Evolutionary conservation across 176 grass and related monocot genomes (phyloP), one percentile per base, ranked within the genome.

Genomic region (Avena atlantica): DNA sequence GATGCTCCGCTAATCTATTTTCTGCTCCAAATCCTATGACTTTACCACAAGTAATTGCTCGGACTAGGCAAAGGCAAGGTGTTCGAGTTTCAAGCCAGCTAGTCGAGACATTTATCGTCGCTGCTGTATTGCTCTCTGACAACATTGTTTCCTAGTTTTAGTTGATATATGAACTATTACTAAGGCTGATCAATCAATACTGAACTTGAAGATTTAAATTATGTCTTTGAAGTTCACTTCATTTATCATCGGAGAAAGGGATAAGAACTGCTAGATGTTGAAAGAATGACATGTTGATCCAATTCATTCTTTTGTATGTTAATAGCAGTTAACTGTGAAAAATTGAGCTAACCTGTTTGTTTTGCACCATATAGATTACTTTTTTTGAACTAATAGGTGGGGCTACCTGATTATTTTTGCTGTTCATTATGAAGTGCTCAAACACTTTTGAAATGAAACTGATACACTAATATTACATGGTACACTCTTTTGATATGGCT

Each of bases 401-500:
- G 3, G 31, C 19, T 15, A 16, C 50, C 24, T 82, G 34, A 8
- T 44, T 76, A 19, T 50, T 84, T 70, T 20, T 78, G 50, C 7
- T 31, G 29, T 72, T 70, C 44, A 8, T 76, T 76, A 17, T 16
- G 50, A 53, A 76, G 23, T 75, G 47, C 23, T 74, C 0, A 12
- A 75, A 16, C 47, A 27, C 40, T 71, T 70, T 62, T 7, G 21
- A 76, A 68, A 49, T 67, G 24, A 19, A 37, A 83, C 12, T 49
- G 62, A 21, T 74, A 42, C 61, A 8, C 37, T 84, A 31, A 42
- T 68, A 49, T 56, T 75, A 36, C 19, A 31, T 40, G 48, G 23
- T 57, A 80, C 65, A 27, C 42, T 81, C 37, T 1, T 72, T 81
- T 88, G 67, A 84, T 80, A 64, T 24, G 12, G 20, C 50, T 80